Evolutionary conservation across 805 yeast genomes (phyloP).

Genomic region (Candida palmyrensis): DNA sequence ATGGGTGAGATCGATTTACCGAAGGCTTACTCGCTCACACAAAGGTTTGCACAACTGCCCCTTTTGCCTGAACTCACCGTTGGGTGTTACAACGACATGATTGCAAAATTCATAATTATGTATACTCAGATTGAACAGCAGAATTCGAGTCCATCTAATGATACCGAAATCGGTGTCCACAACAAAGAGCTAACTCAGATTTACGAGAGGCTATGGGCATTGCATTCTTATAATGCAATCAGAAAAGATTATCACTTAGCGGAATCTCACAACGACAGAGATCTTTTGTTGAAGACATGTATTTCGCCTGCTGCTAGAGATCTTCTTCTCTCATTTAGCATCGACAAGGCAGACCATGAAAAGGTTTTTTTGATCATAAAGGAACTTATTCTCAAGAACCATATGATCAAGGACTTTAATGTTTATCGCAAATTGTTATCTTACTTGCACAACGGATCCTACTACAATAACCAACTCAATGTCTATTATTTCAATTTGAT

Average conservation of each 20-base stretch:
- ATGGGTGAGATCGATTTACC: conserved; percentile 11
- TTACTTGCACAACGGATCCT: conserved; percentile 24
- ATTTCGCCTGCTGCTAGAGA: conserved; percentile 19
- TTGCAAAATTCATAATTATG: conserved; percentile 17
- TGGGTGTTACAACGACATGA: conserved; percentile 24
- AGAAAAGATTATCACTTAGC: conserved; percentile 28
- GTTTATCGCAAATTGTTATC: conserved; percentile 23
- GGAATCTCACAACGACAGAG: conserved; percentile 6
- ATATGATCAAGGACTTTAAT: conserved; percentile 22
- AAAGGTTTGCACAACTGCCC: conserved; percentile 21
- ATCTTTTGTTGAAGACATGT: too few species aligned
- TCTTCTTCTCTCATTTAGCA: conserved; percentile 22
- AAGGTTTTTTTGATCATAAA: conserved; percentile 31
- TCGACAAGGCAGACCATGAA: conserved; percentile 30
- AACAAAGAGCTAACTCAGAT: conserved; percentile 5
- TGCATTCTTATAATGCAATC: conserved; percentile 29
- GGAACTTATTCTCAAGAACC: conserved; percentile 27
- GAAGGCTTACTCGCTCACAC: conserved; percentile 20
- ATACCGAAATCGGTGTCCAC: neutral
- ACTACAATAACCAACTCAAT: conserved; percentile 15
- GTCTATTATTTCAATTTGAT: conserved; percentile 25
- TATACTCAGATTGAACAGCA: conserved; percentile 12
- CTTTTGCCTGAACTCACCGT: conserved; percentile 34
- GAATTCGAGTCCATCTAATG: conserved; percentile 4
- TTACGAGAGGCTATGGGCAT: conserved; percentile 22